These are phyloP conservation scores for Aspergillus piperis DNA, from an alignment of 2,329 filamentous ascomycete species.

Conservation along the genomic window DNA sequence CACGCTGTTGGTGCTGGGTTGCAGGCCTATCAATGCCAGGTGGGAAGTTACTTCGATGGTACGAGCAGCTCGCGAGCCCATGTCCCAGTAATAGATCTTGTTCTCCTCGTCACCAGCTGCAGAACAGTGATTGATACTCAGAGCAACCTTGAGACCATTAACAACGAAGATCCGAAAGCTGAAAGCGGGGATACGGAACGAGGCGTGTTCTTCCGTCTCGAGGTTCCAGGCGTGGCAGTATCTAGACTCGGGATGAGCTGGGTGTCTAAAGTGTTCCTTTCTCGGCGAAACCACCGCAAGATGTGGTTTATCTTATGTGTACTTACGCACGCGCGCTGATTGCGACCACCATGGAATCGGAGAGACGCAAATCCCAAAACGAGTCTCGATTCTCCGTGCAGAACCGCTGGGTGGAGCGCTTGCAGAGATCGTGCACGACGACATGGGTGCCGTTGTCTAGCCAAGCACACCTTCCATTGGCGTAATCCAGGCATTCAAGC, in stretches of 20 bases:
- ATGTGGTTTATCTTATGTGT: neutral
- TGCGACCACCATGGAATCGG: constrained; percentile 24
- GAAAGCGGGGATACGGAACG: constrained; percentile 31
- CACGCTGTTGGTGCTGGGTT: constrained; percentile 19
- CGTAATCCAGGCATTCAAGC: constrained; percentile 21
- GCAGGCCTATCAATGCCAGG: constrained; percentile 20
- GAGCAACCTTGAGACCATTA: constrained; percentile 24
- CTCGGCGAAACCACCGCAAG: neutral
- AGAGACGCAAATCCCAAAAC: constrained; percentile 21
- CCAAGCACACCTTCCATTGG: constrained; percentile 25
- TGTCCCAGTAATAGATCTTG: constrained; percentile 26
- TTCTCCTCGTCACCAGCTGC: constrained; percentile 9
- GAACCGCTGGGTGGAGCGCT: constrained; percentile 16
- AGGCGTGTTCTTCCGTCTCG: constrained; percentile 19
- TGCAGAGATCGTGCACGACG: constrained; percentile 17
- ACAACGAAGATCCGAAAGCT: constrained; percentile 21
- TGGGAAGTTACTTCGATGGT: constrained; percentile 11
- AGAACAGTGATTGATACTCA: constrained; percentile 15
- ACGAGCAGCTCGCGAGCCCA: constrained; percentile 20
- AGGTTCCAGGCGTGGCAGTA: constrained; percentile 37
- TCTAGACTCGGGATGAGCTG: constrained; percentile 17
- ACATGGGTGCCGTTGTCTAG: constrained; percentile 15
- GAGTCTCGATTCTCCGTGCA: constrained; percentile 26
- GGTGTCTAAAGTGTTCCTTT: neutral
- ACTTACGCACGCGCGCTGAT: constrained; percentile 27